Conservation (phyloP, 371 early-diverging fungal genomes). For the Dichotomocladium elegans region DNA sequence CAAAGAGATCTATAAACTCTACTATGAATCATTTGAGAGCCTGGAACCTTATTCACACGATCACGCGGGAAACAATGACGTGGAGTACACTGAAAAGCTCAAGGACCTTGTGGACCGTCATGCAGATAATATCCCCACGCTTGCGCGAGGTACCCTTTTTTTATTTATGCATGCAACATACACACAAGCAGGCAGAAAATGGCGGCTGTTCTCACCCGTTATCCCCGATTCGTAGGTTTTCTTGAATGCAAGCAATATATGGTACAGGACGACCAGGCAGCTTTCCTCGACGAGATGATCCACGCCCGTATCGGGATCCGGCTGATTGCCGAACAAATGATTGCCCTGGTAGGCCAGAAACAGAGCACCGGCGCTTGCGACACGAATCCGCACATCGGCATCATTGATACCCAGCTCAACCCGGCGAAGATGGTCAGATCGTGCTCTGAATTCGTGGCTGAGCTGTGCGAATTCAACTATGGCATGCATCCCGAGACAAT, state of each 20-base stretch:
- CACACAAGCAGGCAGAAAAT: neutral
- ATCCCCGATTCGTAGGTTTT: constrained; percentile 3
- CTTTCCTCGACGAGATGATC: constrained; percentile 88
- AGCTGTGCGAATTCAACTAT: constrained; percentile 91
- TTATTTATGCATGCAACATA: neutral
- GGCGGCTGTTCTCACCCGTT: neutral
- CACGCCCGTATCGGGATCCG: constrained; percentile 94
- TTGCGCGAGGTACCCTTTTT: constrained; percentile 64
- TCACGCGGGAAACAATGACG: constrained; percentile 31
- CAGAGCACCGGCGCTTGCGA: constrained; percentile 14
- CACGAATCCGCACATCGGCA: constrained; percentile 57
- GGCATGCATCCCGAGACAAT: constrained; percentile 75
- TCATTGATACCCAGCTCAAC: constrained; percentile 76
- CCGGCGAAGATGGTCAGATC: constrained; percentile 67
- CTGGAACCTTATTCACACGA: constrained; percentile 53
- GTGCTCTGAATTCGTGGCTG: constrained; percentile 73
- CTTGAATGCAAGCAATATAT: constrained; percentile 84
- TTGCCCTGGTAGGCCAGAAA: constrained; percentile 70
- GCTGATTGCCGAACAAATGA: constrained; percentile 89
- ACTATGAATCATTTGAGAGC: constrained; percentile 77
- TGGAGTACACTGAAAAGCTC: constrained; percentile 62
- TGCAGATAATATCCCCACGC: constrained; percentile 79
- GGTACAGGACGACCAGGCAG: constrained; percentile 63
- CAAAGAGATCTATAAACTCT: constrained; percentile 72
- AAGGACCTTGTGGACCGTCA: constrained; percentile 71